These are phyloP conservation scores for Hypoxylon cercidicola DNA, from an alignment of 495 filamentous ascomycete genomes.

Conservation along the genomic window DNA sequence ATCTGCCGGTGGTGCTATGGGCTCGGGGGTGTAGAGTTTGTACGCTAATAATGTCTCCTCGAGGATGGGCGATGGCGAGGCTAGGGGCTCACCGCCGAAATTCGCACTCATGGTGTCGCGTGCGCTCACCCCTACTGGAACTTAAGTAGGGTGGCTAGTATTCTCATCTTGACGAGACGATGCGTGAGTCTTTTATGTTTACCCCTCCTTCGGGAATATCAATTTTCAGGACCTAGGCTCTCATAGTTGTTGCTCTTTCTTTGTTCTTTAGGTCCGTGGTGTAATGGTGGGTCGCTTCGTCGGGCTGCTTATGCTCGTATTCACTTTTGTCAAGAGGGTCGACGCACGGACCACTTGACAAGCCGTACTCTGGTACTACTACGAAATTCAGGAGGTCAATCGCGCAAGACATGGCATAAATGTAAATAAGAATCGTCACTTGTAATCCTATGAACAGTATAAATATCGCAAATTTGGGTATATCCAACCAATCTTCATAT, in stretches of 20 bases:
- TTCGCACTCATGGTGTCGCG: constrained; percentile 20
- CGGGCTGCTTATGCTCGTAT: not conserved
- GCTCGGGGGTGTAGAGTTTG: constrained; percentile 17
- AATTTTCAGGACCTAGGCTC: too few relatives aligned
- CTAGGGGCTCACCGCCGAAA: constrained; percentile 1
- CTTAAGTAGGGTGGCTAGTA: not conserved
- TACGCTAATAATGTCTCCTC: not conserved
- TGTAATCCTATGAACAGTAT: constrained; percentile 19
- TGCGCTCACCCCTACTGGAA: constrained; percentile 4
- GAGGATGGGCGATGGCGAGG: not conserved
- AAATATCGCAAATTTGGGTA: constrained; percentile 34
- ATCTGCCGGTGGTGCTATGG: not conserved
- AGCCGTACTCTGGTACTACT: too few relatives aligned
- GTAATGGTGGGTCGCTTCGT: not conserved
- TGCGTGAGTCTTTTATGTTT: not conserved
- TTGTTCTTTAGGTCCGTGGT: too few relatives aligned
- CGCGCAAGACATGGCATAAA: not conserved
- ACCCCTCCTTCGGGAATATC: not conserved
- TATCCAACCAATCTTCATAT: constrained; percentile 42
- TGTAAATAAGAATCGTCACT: not conserved
- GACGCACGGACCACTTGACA: not conserved
- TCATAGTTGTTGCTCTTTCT: too few relatives aligned
- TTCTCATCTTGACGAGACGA: not conserved
- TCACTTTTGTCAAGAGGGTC: not conserved
- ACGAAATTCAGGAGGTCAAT: too few relatives aligned